Percentiles rank a stretch among this genome's conserved stretches.
These are phyloP conservation scores for Bertia moriformis DNA, from an alignment of 2,329 filamentous ascomycete genomes.

Conservation along the genomic window DNA sequence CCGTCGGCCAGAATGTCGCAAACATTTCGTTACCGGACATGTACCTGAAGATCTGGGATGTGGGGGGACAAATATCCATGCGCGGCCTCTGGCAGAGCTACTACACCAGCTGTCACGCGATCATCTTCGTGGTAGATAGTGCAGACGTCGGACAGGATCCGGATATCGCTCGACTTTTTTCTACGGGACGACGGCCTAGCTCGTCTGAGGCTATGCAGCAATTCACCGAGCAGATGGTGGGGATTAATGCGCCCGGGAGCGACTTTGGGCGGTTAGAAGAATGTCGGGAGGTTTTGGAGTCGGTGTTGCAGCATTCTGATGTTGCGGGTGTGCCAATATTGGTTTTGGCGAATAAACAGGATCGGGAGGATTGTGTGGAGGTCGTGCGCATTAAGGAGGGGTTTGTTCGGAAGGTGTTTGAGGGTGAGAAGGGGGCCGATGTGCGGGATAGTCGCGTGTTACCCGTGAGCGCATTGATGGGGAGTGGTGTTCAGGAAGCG, in stretches of 20 bases:
- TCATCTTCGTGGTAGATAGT: slow-evolving; percentile 53
- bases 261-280: slow-evolving; percentile 38
- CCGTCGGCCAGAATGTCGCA: slow-evolving; percentile 51
- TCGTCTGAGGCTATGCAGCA: slow-evolving; percentile 7
- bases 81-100: slow-evolving; percentile 51
- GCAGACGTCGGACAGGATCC: slow-evolving; percentile 44
- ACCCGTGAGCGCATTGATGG: slow-evolving; percentile 44
- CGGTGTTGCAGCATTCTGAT: slow-evolving; percentile 40
- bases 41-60: slow-evolving; percentile 56
- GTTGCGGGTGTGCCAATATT: slow-evolving; percentile 46
- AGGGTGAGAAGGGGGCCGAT: slow-evolving; percentile 46
- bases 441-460: slow-evolving; percentile 51
- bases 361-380: slow-evolving; percentile 52
- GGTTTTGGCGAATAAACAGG: slow-evolving; percentile 53
- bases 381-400: slow-evolving; percentile 55
- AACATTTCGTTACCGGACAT: slow-evolving; percentile 45
- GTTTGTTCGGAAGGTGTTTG: slow-evolving; percentile 49
- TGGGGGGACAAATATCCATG: slow-evolving; percentile 49
- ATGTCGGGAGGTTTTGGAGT: slow-evolving; percentile 44
- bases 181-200: slow-evolving; percentile 9
- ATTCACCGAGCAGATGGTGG: slow-evolving; percentile 16
- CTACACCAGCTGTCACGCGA: slow-evolving; percentile 48
- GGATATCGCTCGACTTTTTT: slow-evolving; percentile 32
- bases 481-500: neutral
- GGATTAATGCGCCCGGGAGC: slow-evolving; percentile 17